These are phyloP conservation scores for Biancaea sappan DNA, from an alignment of 306 rosid genomes.

Conservation along the genomic window DNA sequence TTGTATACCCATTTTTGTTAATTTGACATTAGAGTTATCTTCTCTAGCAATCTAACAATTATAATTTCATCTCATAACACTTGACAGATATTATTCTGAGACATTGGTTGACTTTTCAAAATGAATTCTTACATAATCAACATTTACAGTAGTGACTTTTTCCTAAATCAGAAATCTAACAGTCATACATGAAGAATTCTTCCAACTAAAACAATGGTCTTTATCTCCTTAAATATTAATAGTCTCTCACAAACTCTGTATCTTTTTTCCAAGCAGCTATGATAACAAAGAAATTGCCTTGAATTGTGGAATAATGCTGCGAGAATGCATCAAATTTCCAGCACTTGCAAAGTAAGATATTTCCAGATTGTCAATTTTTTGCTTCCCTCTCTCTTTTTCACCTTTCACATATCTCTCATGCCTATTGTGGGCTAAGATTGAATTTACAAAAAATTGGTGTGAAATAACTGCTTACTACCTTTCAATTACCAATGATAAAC, in stretches of 20 bases:
- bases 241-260: conserved; percentile 18
- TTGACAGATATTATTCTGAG: not conserved
- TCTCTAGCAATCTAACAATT: conserved; percentile 13
- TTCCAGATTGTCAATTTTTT: not conserved
- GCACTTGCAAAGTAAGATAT: conserved; percentile 81
- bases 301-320: conserved; percentile 89
- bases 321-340: conserved; percentile 91
- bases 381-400: conserved; percentile 1
- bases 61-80: not conserved
- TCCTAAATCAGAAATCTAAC: conserved; percentile 21
- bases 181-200: conserved; percentile 9
- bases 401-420: conserved; percentile 21
- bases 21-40: not conserved
- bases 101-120: conserved; percentile 23
- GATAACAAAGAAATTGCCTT: conserved; percentile 96
- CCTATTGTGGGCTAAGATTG: conserved; percentile 3
- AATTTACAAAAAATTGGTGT: conserved; percentile 29
- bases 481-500: not conserved
- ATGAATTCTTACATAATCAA: conserved; percentile 16
- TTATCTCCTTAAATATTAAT: conserved; percentile 25
- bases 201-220: conserved; percentile 3
- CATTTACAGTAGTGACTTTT: conserved; percentile 26
- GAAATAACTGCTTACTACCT: conserved; percentile 24
- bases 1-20: not conserved
- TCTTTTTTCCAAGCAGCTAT: conserved; percentile 62